Conservation (phyloP, 2,329 filamentous ascomycete species). For the Exophiala spinifera region DNA sequence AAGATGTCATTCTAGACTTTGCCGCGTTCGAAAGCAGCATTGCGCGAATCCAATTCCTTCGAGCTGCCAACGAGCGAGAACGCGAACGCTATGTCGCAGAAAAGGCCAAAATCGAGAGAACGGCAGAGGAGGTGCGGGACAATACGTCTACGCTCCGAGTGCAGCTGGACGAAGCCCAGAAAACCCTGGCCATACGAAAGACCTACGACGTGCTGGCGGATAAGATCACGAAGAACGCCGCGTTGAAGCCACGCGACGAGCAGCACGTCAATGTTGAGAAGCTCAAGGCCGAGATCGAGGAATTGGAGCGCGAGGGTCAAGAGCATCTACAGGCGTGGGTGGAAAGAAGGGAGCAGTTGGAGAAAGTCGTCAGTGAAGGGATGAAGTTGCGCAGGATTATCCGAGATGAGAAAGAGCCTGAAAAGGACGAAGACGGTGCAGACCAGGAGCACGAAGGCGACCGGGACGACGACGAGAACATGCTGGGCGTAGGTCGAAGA, state of each 20-base stretch:
- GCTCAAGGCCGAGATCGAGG: conserved; percentile 81
- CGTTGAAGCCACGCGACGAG: conserved; percentile 79
- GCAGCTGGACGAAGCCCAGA: conserved; percentile 74
- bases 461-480: conserved; percentile 56
- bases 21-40: conserved; percentile 77
- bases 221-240: conserved; percentile 75
- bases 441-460: conserved; percentile 73
- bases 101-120: conserved; percentile 72
- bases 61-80: conserved; percentile 77
- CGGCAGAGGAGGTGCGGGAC: conserved; percentile 72
- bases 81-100: conserved; percentile 78
- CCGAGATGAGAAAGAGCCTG: conserved; percentile 71
- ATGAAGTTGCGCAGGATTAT: conserved; percentile 80
- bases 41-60: conserved; percentile 80
- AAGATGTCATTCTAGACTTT: conserved; percentile 85
- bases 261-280: conserved; percentile 74
- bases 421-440: conserved; percentile 74
- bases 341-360: conserved; percentile 82
- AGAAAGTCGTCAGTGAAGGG: conserved; percentile 85
- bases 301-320: conserved; percentile 78
- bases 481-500: conserved; percentile 36
- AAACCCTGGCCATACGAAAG: conserved; percentile 73
- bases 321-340: conserved; percentile 80
- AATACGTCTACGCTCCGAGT: conserved; percentile 68
- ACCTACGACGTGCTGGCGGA: conserved; percentile 85